These are phyloP conservation scores for Graphilbum fragrans DNA, from an alignment of 2,329 filamentous ascomycete species.

Conservation along the genomic window DNA sequence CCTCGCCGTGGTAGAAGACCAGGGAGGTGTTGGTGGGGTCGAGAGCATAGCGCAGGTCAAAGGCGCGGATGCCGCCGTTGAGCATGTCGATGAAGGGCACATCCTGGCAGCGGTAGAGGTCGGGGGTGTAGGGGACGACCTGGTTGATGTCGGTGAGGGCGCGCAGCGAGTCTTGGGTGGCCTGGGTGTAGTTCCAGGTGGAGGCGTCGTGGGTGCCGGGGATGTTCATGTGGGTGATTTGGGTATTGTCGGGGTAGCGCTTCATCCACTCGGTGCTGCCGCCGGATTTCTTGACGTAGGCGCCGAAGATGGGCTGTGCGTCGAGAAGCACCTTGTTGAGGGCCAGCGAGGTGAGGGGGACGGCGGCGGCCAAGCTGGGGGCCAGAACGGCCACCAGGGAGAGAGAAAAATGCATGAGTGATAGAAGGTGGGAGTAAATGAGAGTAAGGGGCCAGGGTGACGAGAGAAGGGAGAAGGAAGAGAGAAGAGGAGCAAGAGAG, in stretches of 20 bases:
- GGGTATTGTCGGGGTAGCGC: conserved; percentile 25
- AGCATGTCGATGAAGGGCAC: conserved; percentile 25
- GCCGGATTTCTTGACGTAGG: conserved; percentile 12
- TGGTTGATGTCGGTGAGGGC: conserved; percentile 13
- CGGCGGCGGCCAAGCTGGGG: neutral
- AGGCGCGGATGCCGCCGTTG: conserved; percentile 32
- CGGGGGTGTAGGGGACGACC: conserved; percentile 19
- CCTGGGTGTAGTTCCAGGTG: conserved; percentile 36
- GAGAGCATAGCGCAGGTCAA: conserved; percentile 36
- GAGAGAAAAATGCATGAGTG: neutral
- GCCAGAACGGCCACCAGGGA: neutral
- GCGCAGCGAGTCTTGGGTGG: conserved; percentile 27
- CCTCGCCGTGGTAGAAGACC: conserved; percentile 35
- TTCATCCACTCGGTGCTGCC: conserved; percentile 31
- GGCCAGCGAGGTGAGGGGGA: conserved; percentile 10
- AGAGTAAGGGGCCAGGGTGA: too few species aligned
- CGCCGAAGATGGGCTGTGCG: conserved; percentile 29
- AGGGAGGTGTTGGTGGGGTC: conserved; percentile 30
- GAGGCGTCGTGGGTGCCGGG: conserved; percentile 37
- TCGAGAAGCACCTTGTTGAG: conserved; percentile 28
- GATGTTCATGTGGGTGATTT: conserved; percentile 32
- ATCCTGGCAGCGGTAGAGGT: conserved; percentile 31
- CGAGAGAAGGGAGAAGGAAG: too few species aligned
- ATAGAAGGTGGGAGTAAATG: too few species aligned
- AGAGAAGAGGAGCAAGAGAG: too few species aligned